Evolutionary conservation across 306 rosid genomes (phyloP).

Genomic region (Myrica gale): DNA sequence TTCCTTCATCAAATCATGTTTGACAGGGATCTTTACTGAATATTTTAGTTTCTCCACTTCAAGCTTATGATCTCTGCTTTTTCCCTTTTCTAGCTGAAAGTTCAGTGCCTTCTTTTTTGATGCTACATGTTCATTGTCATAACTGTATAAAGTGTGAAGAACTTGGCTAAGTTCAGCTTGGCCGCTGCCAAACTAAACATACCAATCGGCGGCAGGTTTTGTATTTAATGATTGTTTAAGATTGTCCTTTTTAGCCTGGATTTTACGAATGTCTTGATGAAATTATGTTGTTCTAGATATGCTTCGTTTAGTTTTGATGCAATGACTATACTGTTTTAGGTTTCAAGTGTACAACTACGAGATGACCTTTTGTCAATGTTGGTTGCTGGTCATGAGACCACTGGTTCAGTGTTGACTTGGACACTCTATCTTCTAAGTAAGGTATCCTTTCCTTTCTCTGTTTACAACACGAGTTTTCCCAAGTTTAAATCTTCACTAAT

Average conservation of each 20-base stretch:
- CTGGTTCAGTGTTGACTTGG: slow-evolving; percentile 95
- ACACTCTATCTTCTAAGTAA: slow-evolving; percentile 92
- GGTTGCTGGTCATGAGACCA: slow-evolving; percentile 97
- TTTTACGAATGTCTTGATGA: not conserved
- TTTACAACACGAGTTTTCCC: not conserved
- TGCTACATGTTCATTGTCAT: slow-evolving; percentile 2
- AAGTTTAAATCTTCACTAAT: not conserved
- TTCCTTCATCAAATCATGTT: slow-evolving; percentile 7
- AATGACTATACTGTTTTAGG: slow-evolving; percentile 43
- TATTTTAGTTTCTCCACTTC: slow-evolving; percentile 15
- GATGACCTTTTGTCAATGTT: slow-evolving; percentile 90
- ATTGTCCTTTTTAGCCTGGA: not conserved
- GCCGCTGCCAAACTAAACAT: too few relatives aligned
- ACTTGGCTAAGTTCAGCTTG: not conserved
- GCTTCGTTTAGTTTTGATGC: slow-evolving; percentile 21
- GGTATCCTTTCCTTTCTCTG: slow-evolving; percentile 47
- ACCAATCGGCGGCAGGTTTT: not conserved
- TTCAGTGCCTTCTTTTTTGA: not conserved
- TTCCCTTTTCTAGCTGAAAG: not conserved
- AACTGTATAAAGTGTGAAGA: not conserved
- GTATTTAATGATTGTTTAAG: not conserved
- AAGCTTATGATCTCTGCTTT: not conserved
- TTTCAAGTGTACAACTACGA: slow-evolving; percentile 81
- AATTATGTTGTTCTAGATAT: not conserved
- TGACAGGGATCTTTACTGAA: slow-evolving; percentile 3